Conservation (phyloP, 2,329 filamentous ascomycete species). For the Triangularia setosa region DNA sequence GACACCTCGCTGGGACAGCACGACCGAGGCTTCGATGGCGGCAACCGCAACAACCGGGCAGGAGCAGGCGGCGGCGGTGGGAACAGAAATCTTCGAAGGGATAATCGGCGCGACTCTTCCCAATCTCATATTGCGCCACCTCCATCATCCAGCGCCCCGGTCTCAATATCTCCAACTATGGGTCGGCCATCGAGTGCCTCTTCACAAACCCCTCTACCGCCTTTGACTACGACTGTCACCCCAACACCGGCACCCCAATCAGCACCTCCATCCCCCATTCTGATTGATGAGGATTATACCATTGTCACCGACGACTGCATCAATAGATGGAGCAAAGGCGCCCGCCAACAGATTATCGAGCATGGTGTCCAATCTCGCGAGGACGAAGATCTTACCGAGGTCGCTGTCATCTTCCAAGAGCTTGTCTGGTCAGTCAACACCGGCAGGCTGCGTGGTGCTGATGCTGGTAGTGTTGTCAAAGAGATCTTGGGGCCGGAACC, state of each 20-base stretch:
- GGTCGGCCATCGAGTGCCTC: conserved; percentile 37
- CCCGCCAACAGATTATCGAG: conserved; percentile 63
- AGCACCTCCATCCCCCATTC: conserved; percentile 27
- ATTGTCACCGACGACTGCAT: conserved; percentile 69
- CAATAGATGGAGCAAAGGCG: conserved; percentile 62
- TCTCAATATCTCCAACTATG: conserved; percentile 31
- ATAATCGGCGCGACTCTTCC: conserved; percentile 51
- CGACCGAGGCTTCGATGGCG: conserved; percentile 50
- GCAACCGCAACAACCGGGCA: conserved; percentile 39
- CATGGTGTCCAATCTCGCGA: conserved; percentile 61
- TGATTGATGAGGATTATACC: conserved; percentile 62
- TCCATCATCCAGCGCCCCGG: conserved; percentile 19
- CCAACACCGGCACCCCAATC: conserved; percentile 21
- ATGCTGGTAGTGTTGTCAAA: conserved; percentile 69
- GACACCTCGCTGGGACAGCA: conserved; percentile 55
- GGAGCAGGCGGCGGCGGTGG: conserved; percentile 45
- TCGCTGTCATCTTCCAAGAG: conserved; percentile 79
- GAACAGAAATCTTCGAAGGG: conserved; percentile 43
- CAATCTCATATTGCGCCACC: conserved; percentile 29
- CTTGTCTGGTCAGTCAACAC: conserved; percentile 73
- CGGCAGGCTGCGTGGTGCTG: conserved; percentile 59
- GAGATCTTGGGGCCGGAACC: conserved; percentile 63
- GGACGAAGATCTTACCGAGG: conserved; percentile 63
- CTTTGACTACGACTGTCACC: conserved; percentile 4
- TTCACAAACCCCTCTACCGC: conserved; percentile 30